These are phyloP conservation scores for Erigeron canadensis DNA, from an alignment of 129 eudicot species.

Conservation along the genomic window DNA sequence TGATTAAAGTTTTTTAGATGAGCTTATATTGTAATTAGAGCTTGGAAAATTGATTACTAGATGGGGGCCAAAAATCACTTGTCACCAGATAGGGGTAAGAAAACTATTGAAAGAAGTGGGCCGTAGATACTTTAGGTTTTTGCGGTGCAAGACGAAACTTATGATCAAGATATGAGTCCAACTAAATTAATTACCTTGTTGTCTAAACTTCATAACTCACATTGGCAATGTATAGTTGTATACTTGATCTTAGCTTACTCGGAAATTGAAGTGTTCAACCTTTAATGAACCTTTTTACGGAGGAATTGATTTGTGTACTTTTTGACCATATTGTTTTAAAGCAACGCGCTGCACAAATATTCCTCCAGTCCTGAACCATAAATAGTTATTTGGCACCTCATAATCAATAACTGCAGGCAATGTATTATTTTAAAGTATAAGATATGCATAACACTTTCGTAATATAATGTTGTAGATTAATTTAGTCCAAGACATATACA, in stretches of 20 bases:
- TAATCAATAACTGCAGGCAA: not conserved
- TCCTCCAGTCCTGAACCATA: too few species aligned
- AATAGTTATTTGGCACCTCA: not conserved
- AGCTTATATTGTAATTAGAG: too few species aligned
- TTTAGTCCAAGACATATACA: not conserved
- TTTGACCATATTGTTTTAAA: not conserved
- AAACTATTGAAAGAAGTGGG: too few species aligned
- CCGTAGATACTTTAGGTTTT: too few species aligned
- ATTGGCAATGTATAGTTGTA: not conserved
- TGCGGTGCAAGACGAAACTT: too few species aligned
- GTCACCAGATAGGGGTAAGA: too few species aligned
- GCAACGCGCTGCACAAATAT: too few species aligned
- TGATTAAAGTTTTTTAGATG: too few species aligned
- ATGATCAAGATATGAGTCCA: not conserved
- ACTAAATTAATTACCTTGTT: not conserved
- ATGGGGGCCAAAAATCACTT: too few species aligned
- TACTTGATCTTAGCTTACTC: not conserved
- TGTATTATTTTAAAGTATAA: not conserved
- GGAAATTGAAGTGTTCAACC: not conserved
- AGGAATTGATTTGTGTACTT: not conserved
- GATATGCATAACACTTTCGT: conserved; percentile 1
- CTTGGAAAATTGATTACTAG: too few species aligned
- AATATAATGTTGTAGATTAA: not conserved
- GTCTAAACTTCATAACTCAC: not conserved
- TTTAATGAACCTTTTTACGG: not conserved